Evolutionary conservation across 768 basidiomycete genomes (phyloP).

Genomic region (Floccularia luteovirens): DNA sequence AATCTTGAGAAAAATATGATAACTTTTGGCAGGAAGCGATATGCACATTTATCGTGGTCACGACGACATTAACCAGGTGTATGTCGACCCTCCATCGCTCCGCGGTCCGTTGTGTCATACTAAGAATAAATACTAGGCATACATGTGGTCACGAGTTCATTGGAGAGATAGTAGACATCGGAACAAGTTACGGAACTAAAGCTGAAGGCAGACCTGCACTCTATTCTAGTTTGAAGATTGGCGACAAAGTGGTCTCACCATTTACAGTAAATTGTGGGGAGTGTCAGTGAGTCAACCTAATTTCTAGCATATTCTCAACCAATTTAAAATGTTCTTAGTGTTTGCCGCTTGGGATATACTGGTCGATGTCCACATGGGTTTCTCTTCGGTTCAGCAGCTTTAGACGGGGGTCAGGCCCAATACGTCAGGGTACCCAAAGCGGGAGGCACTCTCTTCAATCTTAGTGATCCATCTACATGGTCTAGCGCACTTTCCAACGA

Average conservation of each 20-base stretch:
- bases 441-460: constrained; percentile 68
- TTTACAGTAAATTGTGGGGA: constrained; percentile 83
- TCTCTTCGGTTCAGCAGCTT: constrained; percentile 58
- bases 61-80: constrained; percentile 45
- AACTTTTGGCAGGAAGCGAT: constrained; percentile 44
- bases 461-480: constrained; percentile 42
- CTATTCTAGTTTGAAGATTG: constrained; percentile 57
- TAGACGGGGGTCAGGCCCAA: constrained; percentile 75
- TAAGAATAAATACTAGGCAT: constrained; percentile 28
- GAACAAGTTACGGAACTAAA: constrained; percentile 41
- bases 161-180: constrained; percentile 64
- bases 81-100: constrained; percentile 12
- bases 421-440: constrained; percentile 74
- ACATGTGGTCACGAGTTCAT: constrained; percentile 75
- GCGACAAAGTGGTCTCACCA: constrained; percentile 74
- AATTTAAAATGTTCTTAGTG: constrained; percentile 25
- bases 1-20: too few species aligned
- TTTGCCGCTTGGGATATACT: constrained; percentile 68
- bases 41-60: constrained; percentile 70
- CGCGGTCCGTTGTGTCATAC: background rate
- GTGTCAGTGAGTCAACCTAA: constrained; percentile 53
- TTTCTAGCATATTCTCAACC: background rate
- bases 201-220: constrained; percentile 46
- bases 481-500: constrained; percentile 26
- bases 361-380: constrained; percentile 54